Evolutionary conservation across 805 yeast genomes (phyloP), one percentile per base, ranked within the genome.

Genomic region (Metschnikowia vanudenii): DNA sequence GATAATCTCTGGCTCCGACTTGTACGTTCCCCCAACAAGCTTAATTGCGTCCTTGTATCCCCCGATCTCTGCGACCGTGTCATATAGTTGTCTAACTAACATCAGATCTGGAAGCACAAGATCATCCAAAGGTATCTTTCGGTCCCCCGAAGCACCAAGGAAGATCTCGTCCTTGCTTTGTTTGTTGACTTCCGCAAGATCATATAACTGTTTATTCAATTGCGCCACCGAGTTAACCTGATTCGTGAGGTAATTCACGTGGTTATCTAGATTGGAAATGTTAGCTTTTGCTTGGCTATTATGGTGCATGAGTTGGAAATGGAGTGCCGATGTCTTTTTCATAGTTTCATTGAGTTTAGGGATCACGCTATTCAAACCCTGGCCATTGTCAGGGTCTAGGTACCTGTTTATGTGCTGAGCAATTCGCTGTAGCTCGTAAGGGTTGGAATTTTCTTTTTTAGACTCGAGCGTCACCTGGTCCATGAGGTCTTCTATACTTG

Each of bases 41-140:
- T 77, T 73, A 11, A 78, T 58, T 0, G 91, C 72, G 59, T 91
- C 96, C 26, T 78, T 77, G n/a, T 83, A 75, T 1, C 96, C 87
- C 49, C 76, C 74, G 43, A 85, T 87, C 33, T 80, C 83, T 16
- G 90, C 76, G 0, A 80, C 79, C 1, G 84, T 67, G 17, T 77
- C 77, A 58, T 85, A 84, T 12, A 85, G 61, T 60, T 88, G 96
- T 46, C 78, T 38, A 19, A 69, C 71, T 31, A 69, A 51, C 5
- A 64, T 63, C 63, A 65, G 71, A 45, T 72, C 76, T 4, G 75
- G 68, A 7, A 67, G 60, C 4, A 69, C 60, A 17, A 72, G 47
- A n/a, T 69, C 69, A 39, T 70, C 74, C 26, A 71, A 52, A 7
- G 52, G 45, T 13, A 67, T 28, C 3, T 50, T 47, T 2, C 48